Evolutionary conservation across 2,329 filamentous ascomycete genomes (phyloP).

Genomic region (Didymella pomorum): DNA sequence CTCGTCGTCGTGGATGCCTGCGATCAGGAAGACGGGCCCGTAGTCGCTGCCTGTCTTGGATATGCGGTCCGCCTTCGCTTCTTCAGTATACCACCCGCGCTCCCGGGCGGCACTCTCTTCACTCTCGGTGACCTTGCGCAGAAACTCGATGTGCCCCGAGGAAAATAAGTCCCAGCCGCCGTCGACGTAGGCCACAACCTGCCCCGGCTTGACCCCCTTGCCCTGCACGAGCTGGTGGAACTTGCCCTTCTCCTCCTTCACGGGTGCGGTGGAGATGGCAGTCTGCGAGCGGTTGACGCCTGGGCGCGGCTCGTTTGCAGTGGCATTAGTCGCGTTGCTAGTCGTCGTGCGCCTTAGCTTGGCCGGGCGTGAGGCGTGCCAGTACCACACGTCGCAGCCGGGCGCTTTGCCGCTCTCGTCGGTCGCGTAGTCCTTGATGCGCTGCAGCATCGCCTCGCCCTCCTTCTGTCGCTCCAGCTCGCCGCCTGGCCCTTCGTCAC

Average conservation of each 20-base stretch:
- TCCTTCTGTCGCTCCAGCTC: conserved; percentile 70
- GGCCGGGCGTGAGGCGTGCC: conserved; percentile 64
- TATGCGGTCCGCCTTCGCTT: conserved; percentile 68
- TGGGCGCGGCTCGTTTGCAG: conserved; percentile 30
- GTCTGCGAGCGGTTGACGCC: conserved; percentile 45
- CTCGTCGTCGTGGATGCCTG: conserved; percentile 91
- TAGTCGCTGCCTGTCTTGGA: conserved; percentile 75
- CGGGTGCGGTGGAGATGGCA: conserved; percentile 48
- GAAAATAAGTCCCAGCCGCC: conserved; percentile 97
- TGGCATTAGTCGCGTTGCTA: conserved; percentile 26
- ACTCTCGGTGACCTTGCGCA: conserved; percentile 75
- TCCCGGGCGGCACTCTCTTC: conserved; percentile 74
- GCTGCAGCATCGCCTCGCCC: conserved; percentile 74
- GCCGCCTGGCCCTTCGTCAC: conserved; percentile 75
- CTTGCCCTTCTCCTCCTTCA: conserved; percentile 66
- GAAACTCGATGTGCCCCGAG: conserved; percentile 94
- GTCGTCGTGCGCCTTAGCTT: conserved; percentile 48
- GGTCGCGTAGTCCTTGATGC: conserved; percentile 86
- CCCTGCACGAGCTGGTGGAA: conserved; percentile 76
- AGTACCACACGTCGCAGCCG: conserved; percentile 86
- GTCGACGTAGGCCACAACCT: conserved; percentile 92
- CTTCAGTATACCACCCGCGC: conserved; percentile 77
- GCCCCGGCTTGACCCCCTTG: conserved; percentile 74
- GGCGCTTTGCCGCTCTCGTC: conserved; percentile 81
- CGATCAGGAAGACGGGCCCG: conserved; percentile 84